Evolutionary conservation across 768 basidiomycete genomes (phyloP).

Genomic region (Collybiopsis confluens): DNA sequence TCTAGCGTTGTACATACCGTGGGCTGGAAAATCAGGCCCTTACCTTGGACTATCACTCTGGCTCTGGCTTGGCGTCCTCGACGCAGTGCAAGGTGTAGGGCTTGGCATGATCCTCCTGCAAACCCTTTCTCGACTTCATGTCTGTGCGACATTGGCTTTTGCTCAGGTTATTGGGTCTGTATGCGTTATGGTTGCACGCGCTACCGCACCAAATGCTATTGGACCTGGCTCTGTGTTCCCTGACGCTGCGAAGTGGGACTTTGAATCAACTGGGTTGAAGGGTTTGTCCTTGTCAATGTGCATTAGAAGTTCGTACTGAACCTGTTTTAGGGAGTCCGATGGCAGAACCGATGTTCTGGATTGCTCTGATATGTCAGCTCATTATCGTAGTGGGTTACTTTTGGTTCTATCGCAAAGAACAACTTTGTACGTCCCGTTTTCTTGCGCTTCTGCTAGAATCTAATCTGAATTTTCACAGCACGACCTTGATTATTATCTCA

Average conservation of each 20-base stretch:
- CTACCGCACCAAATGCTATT: slow-evolving; percentile 81
- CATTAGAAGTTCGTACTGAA: slow-evolving; percentile 5
- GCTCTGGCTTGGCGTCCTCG: slow-evolving; percentile 94
- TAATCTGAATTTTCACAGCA: too few species aligned
- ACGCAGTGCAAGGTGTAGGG: slow-evolving; percentile 92
- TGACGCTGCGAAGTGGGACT: slow-evolving; percentile 91
- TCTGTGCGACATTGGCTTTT: slow-evolving; percentile 88
- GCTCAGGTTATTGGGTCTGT: slow-evolving; percentile 87
- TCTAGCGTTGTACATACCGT: slow-evolving; percentile 90
- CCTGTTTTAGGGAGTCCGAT: slow-evolving; percentile 65
- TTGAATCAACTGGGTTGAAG: slow-evolving; percentile 45
- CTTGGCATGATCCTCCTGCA: slow-evolving; percentile 87
- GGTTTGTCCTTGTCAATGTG: not conserved
- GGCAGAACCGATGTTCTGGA: slow-evolving; percentile 87
- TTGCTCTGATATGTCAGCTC: slow-evolving; percentile 75
- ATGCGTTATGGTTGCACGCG: slow-evolving; percentile 90
- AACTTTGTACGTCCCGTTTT: slow-evolving; percentile 55
- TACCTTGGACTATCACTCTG: slow-evolving; percentile 88
- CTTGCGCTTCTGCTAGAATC: too few species aligned
- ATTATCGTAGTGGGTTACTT: slow-evolving; percentile 90
- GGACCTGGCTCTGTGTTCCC: slow-evolving; percentile 91
- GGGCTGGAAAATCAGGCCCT: slow-evolving; percentile 82
- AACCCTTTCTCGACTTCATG: slow-evolving; percentile 90
- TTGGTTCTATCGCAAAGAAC: slow-evolving; percentile 97
- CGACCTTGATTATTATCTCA: too few species aligned